Percentiles rank a stretch among this genome's conserved stretches.
Evolutionary conservation across 192 early-diverging fungal genomes (phyloP).

Genomic region (Linnemannia elongata): DNA sequence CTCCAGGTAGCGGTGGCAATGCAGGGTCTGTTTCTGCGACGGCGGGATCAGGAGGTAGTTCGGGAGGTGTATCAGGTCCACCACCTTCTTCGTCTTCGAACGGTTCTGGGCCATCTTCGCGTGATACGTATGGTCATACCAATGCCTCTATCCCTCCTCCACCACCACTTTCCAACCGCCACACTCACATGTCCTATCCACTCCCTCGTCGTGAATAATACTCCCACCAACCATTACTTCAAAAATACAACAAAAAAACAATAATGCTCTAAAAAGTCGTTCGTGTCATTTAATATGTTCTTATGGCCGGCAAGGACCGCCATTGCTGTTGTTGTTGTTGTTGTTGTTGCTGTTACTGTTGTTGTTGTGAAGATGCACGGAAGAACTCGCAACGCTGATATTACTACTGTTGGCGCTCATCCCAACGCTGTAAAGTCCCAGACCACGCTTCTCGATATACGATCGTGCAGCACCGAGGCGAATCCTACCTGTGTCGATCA

Average conservation of each 20-base stretch:
- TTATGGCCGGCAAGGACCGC: neutral
- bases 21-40: neutral
- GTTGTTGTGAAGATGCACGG: neutral
- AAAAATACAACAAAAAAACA: neutral
- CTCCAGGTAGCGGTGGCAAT: too few relatives aligned
- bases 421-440: constrained; percentile 39
- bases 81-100: neutral
- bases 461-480: constrained; percentile 70
- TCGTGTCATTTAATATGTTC: neutral
- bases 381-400: neutral
- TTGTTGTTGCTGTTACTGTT: neutral
- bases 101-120: neutral
- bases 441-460: constrained; percentile 68
- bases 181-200: constrained; percentile 14
- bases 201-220: constrained; percentile 21
- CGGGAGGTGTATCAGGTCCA: constrained; percentile 2
- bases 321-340: neutral
- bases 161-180: neutral
- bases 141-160: constrained; percentile 3
- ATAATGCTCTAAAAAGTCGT: neutral
- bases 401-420: constrained; percentile 21
- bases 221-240: too few relatives aligned
- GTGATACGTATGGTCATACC: constrained; percentile 1
- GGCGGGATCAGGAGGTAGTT: neutral
- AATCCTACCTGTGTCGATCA: constrained; percentile 77